A percentile compares a stretch with the other conserved stretches of the same genome.
Evolutionary conservation across 768 basidiomycete species (phyloP).

Genomic region (Leccinellum luteum): DNA sequence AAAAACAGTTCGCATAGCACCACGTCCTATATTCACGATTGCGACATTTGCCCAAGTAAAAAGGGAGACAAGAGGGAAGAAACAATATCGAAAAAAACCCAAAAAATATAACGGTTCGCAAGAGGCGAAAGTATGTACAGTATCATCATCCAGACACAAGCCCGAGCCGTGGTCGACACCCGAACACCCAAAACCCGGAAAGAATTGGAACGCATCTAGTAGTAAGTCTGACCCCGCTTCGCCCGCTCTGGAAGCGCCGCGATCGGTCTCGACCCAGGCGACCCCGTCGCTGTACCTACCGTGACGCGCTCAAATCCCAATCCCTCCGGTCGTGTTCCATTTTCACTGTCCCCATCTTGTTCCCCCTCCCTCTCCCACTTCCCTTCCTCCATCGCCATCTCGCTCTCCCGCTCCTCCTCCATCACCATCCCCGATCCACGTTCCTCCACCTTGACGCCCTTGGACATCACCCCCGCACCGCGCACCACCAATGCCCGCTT

Average conservation of each 20-base stretch:
- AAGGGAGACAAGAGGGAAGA: too few relatives aligned
- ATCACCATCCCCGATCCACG: background rate
- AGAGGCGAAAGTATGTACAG: too few relatives aligned
- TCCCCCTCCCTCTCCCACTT: background rate
- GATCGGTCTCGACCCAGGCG: slow-evolving; percentile 25
- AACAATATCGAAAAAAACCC: background rate
- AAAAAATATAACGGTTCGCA: background rate
- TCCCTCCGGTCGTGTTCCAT: background rate
- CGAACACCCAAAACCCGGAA: background rate
- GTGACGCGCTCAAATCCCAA: background rate
- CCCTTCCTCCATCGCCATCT: background rate
- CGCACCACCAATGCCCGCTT: slow-evolving; percentile 51
- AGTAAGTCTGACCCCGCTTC: slow-evolving; percentile 15
- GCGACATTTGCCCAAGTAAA: too few relatives aligned
- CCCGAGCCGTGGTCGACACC: background rate
- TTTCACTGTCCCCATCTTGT: background rate
- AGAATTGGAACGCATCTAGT: background rate
- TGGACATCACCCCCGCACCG: slow-evolving; percentile 7
- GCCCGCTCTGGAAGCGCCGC: slow-evolving; percentile 32
- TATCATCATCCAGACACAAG: background rate
- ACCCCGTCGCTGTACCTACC: slow-evolving; percentile 18
- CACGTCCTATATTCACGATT: too few relatives aligned
- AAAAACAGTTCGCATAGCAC: too few relatives aligned
- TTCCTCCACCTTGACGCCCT: slow-evolving; percentile 5
- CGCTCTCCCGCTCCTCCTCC: background rate